Conservation (phyloP, 2,329 filamentous ascomycete genomes). For the Talaromyces sp. region DNA sequence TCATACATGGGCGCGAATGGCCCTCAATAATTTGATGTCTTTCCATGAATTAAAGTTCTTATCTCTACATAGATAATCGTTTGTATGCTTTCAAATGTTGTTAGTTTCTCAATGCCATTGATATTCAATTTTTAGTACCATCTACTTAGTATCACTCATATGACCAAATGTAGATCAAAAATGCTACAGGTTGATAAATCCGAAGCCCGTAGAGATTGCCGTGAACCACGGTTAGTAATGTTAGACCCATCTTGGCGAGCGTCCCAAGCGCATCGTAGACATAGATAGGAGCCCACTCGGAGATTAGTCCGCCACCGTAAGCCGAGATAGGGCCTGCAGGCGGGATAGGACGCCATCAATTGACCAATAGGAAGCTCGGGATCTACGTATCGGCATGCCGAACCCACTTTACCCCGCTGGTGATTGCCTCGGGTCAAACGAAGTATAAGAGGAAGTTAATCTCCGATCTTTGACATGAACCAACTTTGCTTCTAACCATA, state of each 20-base stretch:
- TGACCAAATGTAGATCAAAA: no score
- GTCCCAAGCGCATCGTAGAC: neutral
- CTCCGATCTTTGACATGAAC: neutral
- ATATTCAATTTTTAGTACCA: no score
- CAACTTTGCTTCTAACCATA: neutral
- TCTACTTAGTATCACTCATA: no score
- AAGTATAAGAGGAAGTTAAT: slow-evolving; percentile 2
- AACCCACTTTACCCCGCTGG: slow-evolving; percentile 23
- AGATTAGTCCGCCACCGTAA: slow-evolving; percentile 2
- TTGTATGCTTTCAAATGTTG: no score
- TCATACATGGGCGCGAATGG: neutral
- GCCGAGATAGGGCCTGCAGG: neutral
- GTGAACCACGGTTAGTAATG: no score
- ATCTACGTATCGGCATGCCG: slow-evolving; percentile 34
- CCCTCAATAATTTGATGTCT: neutral
- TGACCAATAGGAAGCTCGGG: slow-evolving; percentile 33
- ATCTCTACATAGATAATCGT: no score
- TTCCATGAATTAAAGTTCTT: no score
- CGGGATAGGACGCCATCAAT: neutral
- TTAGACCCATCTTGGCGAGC: neutral
- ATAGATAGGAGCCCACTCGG: neutral
- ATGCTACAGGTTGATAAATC: no score
- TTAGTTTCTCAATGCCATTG: no score
- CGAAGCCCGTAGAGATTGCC: no score
- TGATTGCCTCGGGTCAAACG: slow-evolving; percentile 21